A percentile compares a stretch with the other conserved stretches of the same genome.
phyloP scores from a whole-genome alignment of 2,329 filamentous ascomycete genomes.

The Knufia petricola region DNA sequence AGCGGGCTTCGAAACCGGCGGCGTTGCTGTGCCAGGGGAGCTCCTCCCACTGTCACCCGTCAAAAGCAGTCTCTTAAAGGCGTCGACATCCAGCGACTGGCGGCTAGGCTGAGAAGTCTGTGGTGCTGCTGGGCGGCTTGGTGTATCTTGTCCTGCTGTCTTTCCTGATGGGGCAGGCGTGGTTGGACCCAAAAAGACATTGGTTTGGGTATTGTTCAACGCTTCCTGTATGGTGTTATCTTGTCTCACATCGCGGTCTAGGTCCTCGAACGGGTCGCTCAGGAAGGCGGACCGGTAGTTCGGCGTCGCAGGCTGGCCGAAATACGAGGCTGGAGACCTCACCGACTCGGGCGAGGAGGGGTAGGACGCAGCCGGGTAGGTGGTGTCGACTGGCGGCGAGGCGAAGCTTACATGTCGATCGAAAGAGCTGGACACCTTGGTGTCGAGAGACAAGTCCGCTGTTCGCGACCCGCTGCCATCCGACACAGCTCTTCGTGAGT shows the following conservation, averaged over 20 bases:
- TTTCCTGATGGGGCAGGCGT: background rate
- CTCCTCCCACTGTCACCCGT: slow-evolving; percentile 52
- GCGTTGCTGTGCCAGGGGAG: slow-evolving; percentile 11
- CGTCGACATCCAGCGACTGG: slow-evolving; percentile 60
- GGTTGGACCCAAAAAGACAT: slow-evolving; percentile 12
- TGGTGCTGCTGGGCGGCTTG: slow-evolving; percentile 13
- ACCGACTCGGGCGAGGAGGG: slow-evolving; percentile 22
- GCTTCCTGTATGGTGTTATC: slow-evolving; percentile 23
- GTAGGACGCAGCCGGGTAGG: slow-evolving; percentile 19
- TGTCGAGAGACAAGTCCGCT: slow-evolving; percentile 17
- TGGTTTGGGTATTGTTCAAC: slow-evolving; percentile 23
- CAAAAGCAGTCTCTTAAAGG: slow-evolving; percentile 66
- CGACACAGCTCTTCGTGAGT: slow-evolving; percentile 14
- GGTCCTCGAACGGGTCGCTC: slow-evolving; percentile 32
- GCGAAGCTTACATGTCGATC: slow-evolving; percentile 10
- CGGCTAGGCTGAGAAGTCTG: slow-evolving; percentile 22
- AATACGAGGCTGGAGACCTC: slow-evolving; percentile 10
- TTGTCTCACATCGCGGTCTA: slow-evolving; percentile 23
- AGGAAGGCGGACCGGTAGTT: slow-evolving; percentile 23
- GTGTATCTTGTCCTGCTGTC: slow-evolving; percentile 18
- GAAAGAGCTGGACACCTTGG: slow-evolving; percentile 11
- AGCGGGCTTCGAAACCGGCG: slow-evolving; percentile 17
- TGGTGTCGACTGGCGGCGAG: slow-evolving; percentile 14
- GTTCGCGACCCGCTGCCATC: slow-evolving; percentile 17
- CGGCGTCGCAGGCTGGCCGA: slow-evolving; percentile 15